Base-by-base conservation (phyloP, 768 basidiomycete species). In the Trametes sanguinea region DNA sequence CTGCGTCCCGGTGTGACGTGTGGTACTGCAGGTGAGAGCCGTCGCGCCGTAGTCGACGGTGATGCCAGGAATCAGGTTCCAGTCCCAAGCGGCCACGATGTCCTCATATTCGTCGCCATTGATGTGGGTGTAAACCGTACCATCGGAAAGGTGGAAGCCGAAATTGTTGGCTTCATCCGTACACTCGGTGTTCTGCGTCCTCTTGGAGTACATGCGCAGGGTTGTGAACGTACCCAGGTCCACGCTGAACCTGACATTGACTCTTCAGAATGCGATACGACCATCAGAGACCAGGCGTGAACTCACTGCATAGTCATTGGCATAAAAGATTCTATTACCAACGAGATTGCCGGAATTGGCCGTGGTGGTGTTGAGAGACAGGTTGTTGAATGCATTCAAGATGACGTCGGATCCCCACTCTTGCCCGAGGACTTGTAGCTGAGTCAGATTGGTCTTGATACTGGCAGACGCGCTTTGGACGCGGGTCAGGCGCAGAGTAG, bases 141-240 rank as follows among this genome's bases (percentile, higher is more conserved):
- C 87, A 54, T 87, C 85, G 16, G 84, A 77, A 10, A 90, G 76
- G 67, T 90, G 87, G 74, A 88, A 87, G 10, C 87, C 88, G n/a
- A 83, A 74, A 17, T 83, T 85, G 65, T 89, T 88, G 65, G 86
- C 82, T 2, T 73, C 70, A 67, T 86, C 87, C 35, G 77, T 76
- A 66, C 86, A 88, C 73, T 89, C 88, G 0, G 85, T 83, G 69
- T 86, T 87, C 44, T 72, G 63, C 1, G 84, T 85, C 45, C 88
- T 75, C 7, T 74, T 76, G 0, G 87, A 88, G 62, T 76, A 84
- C 84, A 87, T 86, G 67, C 76, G 86, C 33, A 88, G 68, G 0
- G 86, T 81, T 7, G 85, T 78, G 29, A 88, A 88, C 80, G 67
- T 87, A 88, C 42, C 77, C 78, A 2, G 67, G 61, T 1, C 87